phyloP scores from a whole-genome alignment of 192 early-diverging fungal species.

The Anaeromyces robustus region DNA sequence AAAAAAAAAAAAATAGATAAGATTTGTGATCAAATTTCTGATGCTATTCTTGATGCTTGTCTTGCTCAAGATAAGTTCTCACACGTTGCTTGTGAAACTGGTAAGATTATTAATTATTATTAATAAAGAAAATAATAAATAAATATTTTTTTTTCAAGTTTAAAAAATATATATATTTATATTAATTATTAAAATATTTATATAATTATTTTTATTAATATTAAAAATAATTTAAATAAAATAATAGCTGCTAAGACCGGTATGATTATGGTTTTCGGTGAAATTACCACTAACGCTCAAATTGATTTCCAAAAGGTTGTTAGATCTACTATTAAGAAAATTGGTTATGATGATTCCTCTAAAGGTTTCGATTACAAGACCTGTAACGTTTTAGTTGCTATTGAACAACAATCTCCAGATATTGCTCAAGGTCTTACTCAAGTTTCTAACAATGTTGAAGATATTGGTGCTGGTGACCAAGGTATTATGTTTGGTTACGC shows the following conservation, averaged over 20 bases:
- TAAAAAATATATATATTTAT: neutral
- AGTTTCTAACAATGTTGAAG: constrained; percentile 76
- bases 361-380: constrained; percentile 99
- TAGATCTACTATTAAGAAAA: constrained; percentile 95
- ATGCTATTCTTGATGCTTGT: constrained; percentile 15
- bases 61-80: constrained; percentile 86
- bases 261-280: constrained; percentile 99
- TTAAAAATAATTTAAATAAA: too few species aligned
- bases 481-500: constrained; percentile 77
- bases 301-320: constrained; percentile 99
- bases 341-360: constrained; percentile 95
- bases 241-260: constrained; percentile 92
- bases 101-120: neutral
- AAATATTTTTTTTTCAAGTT: neutral
- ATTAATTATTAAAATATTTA: neutral
- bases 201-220: neutral
- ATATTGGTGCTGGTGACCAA: constrained; percentile 99
- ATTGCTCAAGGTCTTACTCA: constrained; percentile 95
- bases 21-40: constrained; percentile 6
- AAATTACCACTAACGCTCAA: constrained; percentile 96
- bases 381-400: constrained; percentile 98
- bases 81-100: constrained; percentile 97
- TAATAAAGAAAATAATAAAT: neutral
- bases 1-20: constrained; percentile 5
- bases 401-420: constrained; percentile 99